Percentiles rank a stretch among this genome's conserved stretches.
Evolutionary conservation across 2,329 filamentous ascomycete genomes (phyloP).

Genomic region (Rutstroemia sydowiana): DNA sequence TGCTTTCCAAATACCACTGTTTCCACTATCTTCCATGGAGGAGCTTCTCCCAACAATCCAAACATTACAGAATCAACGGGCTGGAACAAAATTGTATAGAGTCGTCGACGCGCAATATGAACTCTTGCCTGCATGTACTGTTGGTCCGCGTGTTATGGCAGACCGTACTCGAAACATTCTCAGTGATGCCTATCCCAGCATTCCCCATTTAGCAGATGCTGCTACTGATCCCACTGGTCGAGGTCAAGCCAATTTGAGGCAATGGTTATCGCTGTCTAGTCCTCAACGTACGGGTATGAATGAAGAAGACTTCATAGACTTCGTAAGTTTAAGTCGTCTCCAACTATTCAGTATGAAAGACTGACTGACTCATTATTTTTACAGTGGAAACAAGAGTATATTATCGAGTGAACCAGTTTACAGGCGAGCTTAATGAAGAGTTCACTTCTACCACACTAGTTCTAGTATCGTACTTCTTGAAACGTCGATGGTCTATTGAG

Average conservation of each 20-base stretch:
- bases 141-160: conserved; percentile 21
- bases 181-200: conserved; percentile 25
- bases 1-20: conserved; percentile 25
- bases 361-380: background rate
- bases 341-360: background rate
- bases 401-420: conserved; percentile 14
- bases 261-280: conserved; percentile 18
- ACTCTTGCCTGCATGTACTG: conserved; percentile 27
- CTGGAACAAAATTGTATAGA: conserved; percentile 3
- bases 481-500: too few species aligned
- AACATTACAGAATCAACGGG: conserved; percentile 24
- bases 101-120: conserved; percentile 10
- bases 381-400: conserved; percentile 8
- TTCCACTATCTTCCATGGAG: conserved; percentile 21
- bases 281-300: conserved; percentile 13
- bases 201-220: conserved; percentile 22
- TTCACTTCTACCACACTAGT: background rate
- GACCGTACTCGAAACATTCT: conserved; percentile 29
- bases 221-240: conserved; percentile 20
- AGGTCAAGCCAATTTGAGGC: conserved; percentile 20
- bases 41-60: conserved; percentile 21
- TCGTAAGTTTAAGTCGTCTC: conserved; percentile 11
- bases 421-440: background rate
- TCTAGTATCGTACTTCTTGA: too few species aligned
- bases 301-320: conserved; percentile 26